Evolutionary conservation across 768 basidiomycete genomes (phyloP).

Genomic region (Lactifluus piperatus): DNA sequence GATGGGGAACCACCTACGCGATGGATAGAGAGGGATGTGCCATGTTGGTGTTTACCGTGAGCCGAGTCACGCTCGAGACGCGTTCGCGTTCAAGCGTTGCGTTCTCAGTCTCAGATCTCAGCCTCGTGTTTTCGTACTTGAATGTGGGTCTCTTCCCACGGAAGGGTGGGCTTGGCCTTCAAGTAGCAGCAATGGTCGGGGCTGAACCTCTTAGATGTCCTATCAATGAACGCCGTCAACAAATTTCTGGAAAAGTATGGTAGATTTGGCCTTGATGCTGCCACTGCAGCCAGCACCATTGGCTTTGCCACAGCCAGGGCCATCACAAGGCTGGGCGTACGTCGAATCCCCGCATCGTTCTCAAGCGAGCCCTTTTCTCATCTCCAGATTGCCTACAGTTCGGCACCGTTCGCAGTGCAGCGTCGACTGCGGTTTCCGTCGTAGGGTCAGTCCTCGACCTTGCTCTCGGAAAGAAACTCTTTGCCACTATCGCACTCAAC

Average conservation of each 20-base stretch:
- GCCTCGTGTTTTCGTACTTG: not conserved
- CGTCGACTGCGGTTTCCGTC: slow-evolving; percentile 46
- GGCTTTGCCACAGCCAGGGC: slow-evolving; percentile 61
- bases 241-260: slow-evolving; percentile 34
- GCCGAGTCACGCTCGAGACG: not conserved
- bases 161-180: not conserved
- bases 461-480: slow-evolving; percentile 52
- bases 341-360: slow-evolving; percentile 22
- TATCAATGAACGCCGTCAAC: slow-evolving; percentile 23
- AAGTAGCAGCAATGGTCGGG: not conserved
- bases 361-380: not conserved
- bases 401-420: slow-evolving; percentile 53
- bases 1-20: not conserved
- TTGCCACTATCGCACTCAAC: slow-evolving; percentile 50
- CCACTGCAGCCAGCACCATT: slow-evolving; percentile 51
- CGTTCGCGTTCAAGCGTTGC: not conserved
- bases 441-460: slow-evolving; percentile 56
- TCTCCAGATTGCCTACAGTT: slow-evolving; percentile 40
- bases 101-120: not conserved
- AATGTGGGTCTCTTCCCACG: slow-evolving; percentile 11
- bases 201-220: not conserved
- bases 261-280: slow-evolving; percentile 57
- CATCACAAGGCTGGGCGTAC: slow-evolving; percentile 61
- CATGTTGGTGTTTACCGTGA: not conserved
- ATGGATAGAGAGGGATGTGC: not conserved